Base-by-base conservation (phyloP, 139 green algal species). In the Chlorella sp. region DNA sequence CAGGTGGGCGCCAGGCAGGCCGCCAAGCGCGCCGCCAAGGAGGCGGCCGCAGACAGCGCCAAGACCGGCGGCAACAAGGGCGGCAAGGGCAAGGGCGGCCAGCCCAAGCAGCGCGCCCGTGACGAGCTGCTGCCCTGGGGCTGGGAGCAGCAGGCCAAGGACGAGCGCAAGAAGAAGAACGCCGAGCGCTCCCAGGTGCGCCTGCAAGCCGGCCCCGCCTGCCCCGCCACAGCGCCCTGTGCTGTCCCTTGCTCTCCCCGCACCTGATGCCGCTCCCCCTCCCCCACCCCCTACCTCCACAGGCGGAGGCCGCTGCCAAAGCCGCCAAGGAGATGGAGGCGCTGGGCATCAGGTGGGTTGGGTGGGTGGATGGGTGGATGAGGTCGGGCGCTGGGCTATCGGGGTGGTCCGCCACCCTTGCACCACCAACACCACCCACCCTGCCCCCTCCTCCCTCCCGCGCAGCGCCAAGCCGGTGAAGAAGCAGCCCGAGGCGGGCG, bases 111-210 rank as follows among this genome's bases (percentile, higher is more conserved):
- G 20, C 51, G 76, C 8, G 76, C 76, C 22, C 76, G 76, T 22
- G 76, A 82, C 24, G 76, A 82, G 76, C 54, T 82, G 4, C 54
- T 82, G 36, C 76, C 76, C 14, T 80, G 76, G 76, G 54, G 76
- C 54, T 72, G 76, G 54, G 54, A 81, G 74, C 34, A 67, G 48
- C 32, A 36, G 34, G 76, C 76, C 76, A 82, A 82, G 76, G 76
- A 82, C 24, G 54, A 82, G 36, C 76, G 76, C 76, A 82, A 82
- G 76, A 82, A 82, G 54, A 69, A 82, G 36, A 82, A 54, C 51
- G 40, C 54, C 9, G 77, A 83, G 58, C 56, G 58, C 58, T 8
- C 60, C 11, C 51, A 72, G 77, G 77, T 73, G 60, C 0, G 20
- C n/a, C n/a, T n/a, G n/a, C n/a, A n/a, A n/a, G n/a, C n/a, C n/a